Evolutionary conservation across 441 rosid genomes (phyloP).

Genomic region (Dalechampia spathulata): DNA sequence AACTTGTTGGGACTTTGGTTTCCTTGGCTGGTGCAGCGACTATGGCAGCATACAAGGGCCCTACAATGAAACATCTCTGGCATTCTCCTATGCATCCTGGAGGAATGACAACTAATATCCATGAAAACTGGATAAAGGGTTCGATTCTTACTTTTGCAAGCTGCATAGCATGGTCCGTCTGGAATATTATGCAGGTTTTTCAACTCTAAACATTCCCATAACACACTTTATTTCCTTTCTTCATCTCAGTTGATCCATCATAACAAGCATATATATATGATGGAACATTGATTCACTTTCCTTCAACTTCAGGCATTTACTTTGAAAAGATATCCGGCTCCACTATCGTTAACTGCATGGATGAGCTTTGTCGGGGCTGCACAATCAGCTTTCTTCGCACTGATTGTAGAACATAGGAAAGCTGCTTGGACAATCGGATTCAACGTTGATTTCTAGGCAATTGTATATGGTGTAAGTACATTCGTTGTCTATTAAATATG

Average conservation of each 20-base stretch:
- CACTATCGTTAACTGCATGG: slow-evolving; percentile 58
- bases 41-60: slow-evolving; percentile 61
- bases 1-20: slow-evolving; percentile 41
- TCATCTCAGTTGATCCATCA: neutral
- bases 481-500: neutral
- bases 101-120: slow-evolving; percentile 13
- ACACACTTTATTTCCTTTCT: too few relatives aligned
- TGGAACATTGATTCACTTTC: neutral
- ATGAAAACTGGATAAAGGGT: slow-evolving; percentile 51
- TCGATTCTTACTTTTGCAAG: slow-evolving; percentile 49
- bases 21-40: slow-evolving; percentile 50
- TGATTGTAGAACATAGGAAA: slow-evolving; percentile 30
- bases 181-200: slow-evolving; percentile 75
- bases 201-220: neutral
- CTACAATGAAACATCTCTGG: slow-evolving; percentile 30
- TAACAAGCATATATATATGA: neutral
- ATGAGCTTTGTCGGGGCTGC: slow-evolving; percentile 52
- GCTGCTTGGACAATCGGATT: slow-evolving; percentile 51
- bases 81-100: slow-evolving; percentile 32
- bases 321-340: slow-evolving; percentile 58
- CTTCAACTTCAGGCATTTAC: slow-evolving; percentile 36
- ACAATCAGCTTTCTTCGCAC: slow-evolving; percentile 56
- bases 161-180: slow-evolving; percentile 50
- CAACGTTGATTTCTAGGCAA: slow-evolving; percentile 53
- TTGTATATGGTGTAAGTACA: slow-evolving; percentile 44